These are phyloP conservation scores for Ilyonectria destructans DNA, from an alignment of 2,329 filamentous ascomycete species.

Conservation along the genomic window DNA sequence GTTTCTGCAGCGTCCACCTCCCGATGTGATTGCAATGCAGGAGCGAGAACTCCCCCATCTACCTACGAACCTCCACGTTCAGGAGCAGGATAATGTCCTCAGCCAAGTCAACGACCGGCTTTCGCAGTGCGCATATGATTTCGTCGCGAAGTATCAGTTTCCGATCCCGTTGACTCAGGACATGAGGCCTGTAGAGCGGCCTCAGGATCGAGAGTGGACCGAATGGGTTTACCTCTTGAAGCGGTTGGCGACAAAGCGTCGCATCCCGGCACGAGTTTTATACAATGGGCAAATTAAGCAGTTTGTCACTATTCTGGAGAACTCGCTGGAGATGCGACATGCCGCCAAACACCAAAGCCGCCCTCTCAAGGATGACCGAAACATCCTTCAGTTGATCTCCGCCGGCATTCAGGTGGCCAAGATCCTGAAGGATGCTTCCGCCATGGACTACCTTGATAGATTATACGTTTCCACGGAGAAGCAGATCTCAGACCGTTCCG, in stretches of 20 bases:
- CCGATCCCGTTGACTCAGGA: constrained; percentile 88
- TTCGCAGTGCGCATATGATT: constrained; percentile 90
- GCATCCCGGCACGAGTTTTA: constrained; percentile 86
- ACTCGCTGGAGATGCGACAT: constrained; percentile 90
- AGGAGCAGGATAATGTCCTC: constrained; percentile 88
- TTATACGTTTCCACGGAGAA: constrained; percentile 88
- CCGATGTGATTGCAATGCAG: constrained; percentile 81
- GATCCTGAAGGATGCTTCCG: constrained; percentile 86
- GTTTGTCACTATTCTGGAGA: constrained; percentile 89
- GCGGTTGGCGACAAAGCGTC: constrained; percentile 86
- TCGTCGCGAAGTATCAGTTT: constrained; percentile 92
- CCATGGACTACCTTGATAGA: constrained; percentile 86
- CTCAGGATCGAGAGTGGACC: constrained; percentile 89
- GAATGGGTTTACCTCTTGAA: constrained; percentile 94
- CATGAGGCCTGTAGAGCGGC: constrained; percentile 82
- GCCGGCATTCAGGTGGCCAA: constrained; percentile 91
- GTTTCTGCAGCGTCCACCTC: constrained; percentile 81
- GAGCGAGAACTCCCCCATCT: constrained; percentile 87
- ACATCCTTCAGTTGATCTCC: constrained; percentile 89
- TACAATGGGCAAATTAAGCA: constrained; percentile 95
- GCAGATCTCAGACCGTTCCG: constrained; percentile 79
- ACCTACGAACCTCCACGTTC: constrained; percentile 85
- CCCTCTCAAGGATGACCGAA: constrained; percentile 89
- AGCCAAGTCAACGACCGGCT: constrained; percentile 87
- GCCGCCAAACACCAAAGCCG: constrained; percentile 87